These are phyloP conservation scores for Chrysanthemum makinoi DNA, from an alignment of 129 eudicot species.

Conservation along the genomic window DNA sequence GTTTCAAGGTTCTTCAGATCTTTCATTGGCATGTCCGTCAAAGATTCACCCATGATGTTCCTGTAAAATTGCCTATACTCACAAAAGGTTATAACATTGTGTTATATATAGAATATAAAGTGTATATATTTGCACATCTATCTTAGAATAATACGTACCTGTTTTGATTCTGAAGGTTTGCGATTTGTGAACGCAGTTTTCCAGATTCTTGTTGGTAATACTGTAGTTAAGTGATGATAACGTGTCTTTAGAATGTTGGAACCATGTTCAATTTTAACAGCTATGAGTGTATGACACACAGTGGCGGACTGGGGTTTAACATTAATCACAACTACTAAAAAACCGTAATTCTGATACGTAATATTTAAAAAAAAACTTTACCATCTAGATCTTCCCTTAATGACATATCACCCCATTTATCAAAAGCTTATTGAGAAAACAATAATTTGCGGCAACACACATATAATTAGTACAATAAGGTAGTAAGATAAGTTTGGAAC, in stretches of 20 bases:
- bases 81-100: constrained; percentile 5
- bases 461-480: background rate
- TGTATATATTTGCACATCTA: background rate
- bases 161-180: constrained; percentile 67
- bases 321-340: too few relatives aligned
- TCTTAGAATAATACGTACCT: constrained; percentile 33
- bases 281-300: too few relatives aligned
- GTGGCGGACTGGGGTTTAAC: too few relatives aligned
- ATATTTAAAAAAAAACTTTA: too few relatives aligned
- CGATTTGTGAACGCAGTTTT: constrained; percentile 75
- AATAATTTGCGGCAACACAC: background rate
- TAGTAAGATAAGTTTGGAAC: background rate
- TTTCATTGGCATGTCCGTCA: constrained; percentile 42
- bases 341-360: too few relatives aligned
- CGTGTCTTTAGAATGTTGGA: background rate
- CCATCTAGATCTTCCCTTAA: background rate
- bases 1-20: constrained; percentile 70
- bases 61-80: constrained; percentile 42
- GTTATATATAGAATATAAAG: background rate
- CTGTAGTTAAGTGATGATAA: constrained; percentile 32
- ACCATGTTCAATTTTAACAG: too few relatives aligned
- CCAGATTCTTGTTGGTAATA: constrained; percentile 87
- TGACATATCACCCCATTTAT: background rate
- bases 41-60: constrained; percentile 81
- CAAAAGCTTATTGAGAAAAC: background rate